phyloP scores from a whole-genome alignment of 768 basidiomycete genomes.

The Suillus paluster region DNA sequence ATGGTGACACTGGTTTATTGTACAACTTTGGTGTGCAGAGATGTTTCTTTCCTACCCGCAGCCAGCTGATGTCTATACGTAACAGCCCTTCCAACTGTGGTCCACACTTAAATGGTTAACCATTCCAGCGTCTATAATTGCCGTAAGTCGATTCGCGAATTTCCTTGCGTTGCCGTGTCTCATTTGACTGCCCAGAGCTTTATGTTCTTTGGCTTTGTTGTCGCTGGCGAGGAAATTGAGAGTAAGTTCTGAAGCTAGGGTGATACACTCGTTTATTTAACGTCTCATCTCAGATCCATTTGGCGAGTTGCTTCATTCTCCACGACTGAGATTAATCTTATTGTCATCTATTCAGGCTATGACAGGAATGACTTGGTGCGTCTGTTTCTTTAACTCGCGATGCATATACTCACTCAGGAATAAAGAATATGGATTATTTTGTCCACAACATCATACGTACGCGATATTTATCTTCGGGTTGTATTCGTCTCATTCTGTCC shows the following conservation, averaged over 20 bases:
- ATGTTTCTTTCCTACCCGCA: background rate
- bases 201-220: constrained; percentile 74
- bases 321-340: background rate
- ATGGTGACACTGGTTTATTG: constrained; percentile 65
- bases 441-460: constrained; percentile 68
- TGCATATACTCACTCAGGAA: background rate
- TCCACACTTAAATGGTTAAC: constrained; percentile 58
- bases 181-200: constrained; percentile 47
- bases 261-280: constrained; percentile 4
- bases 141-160: constrained; percentile 38
- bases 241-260: constrained; percentile 45
- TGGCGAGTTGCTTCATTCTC: constrained; percentile 28
- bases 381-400: constrained; percentile 3
- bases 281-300: constrained; percentile 43
- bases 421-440: constrained; percentile 69
- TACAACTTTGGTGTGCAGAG: constrained; percentile 52
- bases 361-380: constrained; percentile 74
- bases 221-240: constrained; percentile 76
- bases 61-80: background rate
- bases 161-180: background rate
- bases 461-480: constrained; percentile 18
- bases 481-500: background rate
- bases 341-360: constrained; percentile 43
- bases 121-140: constrained; percentile 61
- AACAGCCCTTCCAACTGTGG: constrained; percentile 71